Conservation (phyloP, 2,329 filamentous ascomycete genomes). For the Lachnum nothofagi region DNA sequence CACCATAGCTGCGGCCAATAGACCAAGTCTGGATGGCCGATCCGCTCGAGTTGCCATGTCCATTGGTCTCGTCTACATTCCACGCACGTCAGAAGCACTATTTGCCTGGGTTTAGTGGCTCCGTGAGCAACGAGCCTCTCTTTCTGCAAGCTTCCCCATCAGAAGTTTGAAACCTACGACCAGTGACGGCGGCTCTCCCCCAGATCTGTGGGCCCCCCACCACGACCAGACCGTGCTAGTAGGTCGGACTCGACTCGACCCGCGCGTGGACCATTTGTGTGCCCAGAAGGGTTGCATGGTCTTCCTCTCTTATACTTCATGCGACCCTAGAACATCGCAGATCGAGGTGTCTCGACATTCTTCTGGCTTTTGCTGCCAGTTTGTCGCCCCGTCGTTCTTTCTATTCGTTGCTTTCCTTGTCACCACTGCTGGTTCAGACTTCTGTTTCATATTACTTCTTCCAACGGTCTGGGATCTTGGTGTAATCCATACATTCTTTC, state of each 20-base stretch:
- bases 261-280: slow-evolving; percentile 27
- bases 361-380: slow-evolving; percentile 26
- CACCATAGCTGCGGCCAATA: slow-evolving; percentile 10
- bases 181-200: slow-evolving; percentile 14
- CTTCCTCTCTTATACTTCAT: slow-evolving; percentile 32
- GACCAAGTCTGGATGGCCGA: slow-evolving; percentile 11
- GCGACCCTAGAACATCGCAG: slow-evolving; percentile 24
- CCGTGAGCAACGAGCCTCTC: slow-evolving; percentile 12
- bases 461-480: slow-evolving; percentile 28
- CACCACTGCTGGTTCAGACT: slow-evolving; percentile 33
- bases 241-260: slow-evolving; percentile 21
- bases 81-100: not conserved
- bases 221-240: slow-evolving; percentile 15
- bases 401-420: slow-evolving; percentile 25
- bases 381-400: slow-evolving; percentile 25
- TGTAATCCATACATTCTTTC: slow-evolving; percentile 23
- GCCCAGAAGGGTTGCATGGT: slow-evolving; percentile 19
- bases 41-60: not conserved
- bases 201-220: slow-evolving; percentile 8
- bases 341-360: slow-evolving; percentile 23
- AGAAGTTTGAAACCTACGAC: slow-evolving; percentile 18
- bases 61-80: slow-evolving; percentile 1
- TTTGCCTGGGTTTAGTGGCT: not conserved
- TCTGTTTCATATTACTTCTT: slow-evolving; percentile 27
- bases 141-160: slow-evolving; percentile 1